Percentiles rank a stretch among this genome's conserved stretches.
Evolutionary conservation across 2,329 filamentous ascomycete genomes (phyloP).

Genomic region (Dactylellina drechsleri): DNA sequence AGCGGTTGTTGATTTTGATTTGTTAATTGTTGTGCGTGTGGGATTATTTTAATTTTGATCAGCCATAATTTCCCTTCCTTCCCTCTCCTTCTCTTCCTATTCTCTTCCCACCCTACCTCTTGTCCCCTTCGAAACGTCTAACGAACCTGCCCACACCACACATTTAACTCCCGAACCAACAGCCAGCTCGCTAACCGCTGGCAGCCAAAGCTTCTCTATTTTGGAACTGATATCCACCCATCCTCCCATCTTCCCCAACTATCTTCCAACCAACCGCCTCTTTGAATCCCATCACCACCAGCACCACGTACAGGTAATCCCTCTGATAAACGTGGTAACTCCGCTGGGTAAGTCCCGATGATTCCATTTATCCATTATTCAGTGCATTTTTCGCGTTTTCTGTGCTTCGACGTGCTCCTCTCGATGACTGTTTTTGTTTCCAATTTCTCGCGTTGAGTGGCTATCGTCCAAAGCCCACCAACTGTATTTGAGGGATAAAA

Average conservation of each 20-base stretch:
- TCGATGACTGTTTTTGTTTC: conserved; percentile 48
- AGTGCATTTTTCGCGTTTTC: conserved; percentile 51
- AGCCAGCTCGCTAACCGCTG: conserved; percentile 22
- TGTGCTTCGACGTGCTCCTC: conserved; percentile 33
- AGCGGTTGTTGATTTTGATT: conserved; percentile 38
- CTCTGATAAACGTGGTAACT: conserved; percentile 33
- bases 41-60: conserved; percentile 49
- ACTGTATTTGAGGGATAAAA: conserved; percentile 54
- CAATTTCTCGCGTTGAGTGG: conserved; percentile 46
- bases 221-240: background rate
- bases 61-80: conserved; percentile 34
- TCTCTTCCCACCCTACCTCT: conserved; percentile 1
- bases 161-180: conserved; percentile 21
- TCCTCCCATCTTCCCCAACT: conserved; percentile 3
- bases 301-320: conserved; percentile 15
- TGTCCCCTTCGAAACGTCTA: conserved; percentile 25
- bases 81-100: conserved; percentile 26
- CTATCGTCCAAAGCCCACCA: conserved; percentile 29
- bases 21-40: conserved; percentile 53
- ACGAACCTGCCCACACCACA: conserved; percentile 15
- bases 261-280: conserved; percentile 1
- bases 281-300: conserved; percentile 15
- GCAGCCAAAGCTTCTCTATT: conserved; percentile 1
- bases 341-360: conserved; percentile 13
- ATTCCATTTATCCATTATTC: conserved; percentile 15